Evolutionary conservation across 306 rosid species (phyloP).

Genomic region (Vigna unguiculata): DNA sequence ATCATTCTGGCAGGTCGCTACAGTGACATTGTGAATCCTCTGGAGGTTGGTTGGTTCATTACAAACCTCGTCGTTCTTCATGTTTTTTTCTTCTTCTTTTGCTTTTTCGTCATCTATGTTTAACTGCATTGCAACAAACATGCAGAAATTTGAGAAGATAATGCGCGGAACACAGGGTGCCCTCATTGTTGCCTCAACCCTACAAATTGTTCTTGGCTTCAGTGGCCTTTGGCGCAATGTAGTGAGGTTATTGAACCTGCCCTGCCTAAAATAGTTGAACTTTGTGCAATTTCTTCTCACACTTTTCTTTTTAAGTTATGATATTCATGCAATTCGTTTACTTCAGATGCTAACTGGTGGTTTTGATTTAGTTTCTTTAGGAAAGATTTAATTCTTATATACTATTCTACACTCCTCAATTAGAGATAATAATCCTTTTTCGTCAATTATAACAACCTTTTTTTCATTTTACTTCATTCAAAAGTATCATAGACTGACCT

Average conservation of each 20-base stretch:
- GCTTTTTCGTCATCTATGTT: constrained; percentile 29
- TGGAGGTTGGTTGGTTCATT: constrained; percentile 65
- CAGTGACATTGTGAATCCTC: constrained; percentile 78
- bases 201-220: constrained; percentile 97
- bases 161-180: constrained; percentile 99
- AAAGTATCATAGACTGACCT: not conserved
- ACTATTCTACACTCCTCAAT: not conserved
- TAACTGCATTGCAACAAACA: constrained; percentile 23
- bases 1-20: constrained; percentile 90
- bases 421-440: not conserved
- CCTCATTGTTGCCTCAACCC: constrained; percentile 93
- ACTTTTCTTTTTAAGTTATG: not conserved
- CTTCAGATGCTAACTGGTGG: not conserved
- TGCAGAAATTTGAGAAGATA: constrained; percentile 90
- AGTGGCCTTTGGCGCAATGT: constrained; percentile 99
- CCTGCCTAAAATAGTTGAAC: constrained; percentile 24
- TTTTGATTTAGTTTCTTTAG: not conserved
- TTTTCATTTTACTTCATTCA: not conserved
- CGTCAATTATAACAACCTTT: not conserved
- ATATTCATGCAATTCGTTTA: constrained; percentile 1
- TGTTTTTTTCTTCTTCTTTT: not conserved
- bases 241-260: constrained; percentile 65
- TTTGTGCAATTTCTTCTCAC: not conserved
- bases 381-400: not conserved
- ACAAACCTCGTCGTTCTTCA: constrained; percentile 5